Evolutionary conservation across 1,284 basidiomycete species (phyloP).

Genomic region (Cutaneotrichosporon mucoides): DNA sequence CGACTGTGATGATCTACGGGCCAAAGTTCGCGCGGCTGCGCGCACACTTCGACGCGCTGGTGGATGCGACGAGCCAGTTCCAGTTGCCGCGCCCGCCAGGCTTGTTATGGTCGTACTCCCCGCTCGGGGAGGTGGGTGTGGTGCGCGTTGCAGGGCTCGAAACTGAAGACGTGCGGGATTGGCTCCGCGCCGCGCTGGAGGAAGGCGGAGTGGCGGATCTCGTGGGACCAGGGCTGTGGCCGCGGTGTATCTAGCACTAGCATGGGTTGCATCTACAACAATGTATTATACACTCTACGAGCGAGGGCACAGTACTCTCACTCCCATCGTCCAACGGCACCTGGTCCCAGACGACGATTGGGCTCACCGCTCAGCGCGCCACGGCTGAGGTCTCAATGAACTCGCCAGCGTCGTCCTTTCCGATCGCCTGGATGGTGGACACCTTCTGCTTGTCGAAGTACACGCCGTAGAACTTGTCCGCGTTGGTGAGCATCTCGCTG

Average conservation of each 20-base stretch:
- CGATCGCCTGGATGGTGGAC: constrained; percentile 53
- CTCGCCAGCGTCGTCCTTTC: constrained; percentile 43
- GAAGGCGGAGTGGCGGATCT: constrained; percentile 35
- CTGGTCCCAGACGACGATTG: too few species aligned
- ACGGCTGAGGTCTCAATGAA: constrained; percentile 29
- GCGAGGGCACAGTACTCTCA: too few species aligned
- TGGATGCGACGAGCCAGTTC: constrained; percentile 34
- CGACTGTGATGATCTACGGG: constrained; percentile 44
- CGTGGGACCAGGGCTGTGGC: constrained; percentile 47
- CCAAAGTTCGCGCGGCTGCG: constrained; percentile 32
- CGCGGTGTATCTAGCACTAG: constrained; percentile 22
- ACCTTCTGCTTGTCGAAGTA: constrained; percentile 94
- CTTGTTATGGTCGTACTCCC: constrained; percentile 44
- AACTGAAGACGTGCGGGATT: constrained; percentile 41
- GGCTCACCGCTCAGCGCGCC: too few species aligned
- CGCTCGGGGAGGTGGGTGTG: constrained; percentile 33
- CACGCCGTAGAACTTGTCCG: constrained; percentile 99
- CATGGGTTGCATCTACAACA: constrained; percentile 2
- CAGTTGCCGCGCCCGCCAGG: constrained; percentile 31
- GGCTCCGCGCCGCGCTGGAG: constrained; percentile 36
- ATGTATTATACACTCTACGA: background rate
- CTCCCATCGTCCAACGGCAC: too few species aligned
- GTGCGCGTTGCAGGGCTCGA: constrained; percentile 42
- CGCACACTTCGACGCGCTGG: constrained; percentile 22
- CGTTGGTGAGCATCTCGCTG: constrained; percentile 77